phyloP scores from a whole-genome alignment of 2,329 filamentous ascomycete species.

The Ophiostoma tasmaniense region DNA sequence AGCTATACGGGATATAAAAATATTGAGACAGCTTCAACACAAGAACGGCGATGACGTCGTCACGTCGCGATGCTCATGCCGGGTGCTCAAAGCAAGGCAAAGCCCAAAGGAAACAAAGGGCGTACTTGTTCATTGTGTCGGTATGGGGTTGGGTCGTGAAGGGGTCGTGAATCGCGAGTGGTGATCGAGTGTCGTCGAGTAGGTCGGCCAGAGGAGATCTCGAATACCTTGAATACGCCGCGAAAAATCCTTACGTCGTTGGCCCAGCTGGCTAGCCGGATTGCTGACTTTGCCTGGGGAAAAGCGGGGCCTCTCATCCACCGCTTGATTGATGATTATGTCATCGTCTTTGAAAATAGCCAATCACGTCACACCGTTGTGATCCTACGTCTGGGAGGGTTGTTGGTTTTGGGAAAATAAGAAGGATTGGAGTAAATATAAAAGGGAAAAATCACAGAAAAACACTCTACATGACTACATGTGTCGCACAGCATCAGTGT shows the following conservation, averaged over 20 bases:
- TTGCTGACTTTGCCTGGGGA: background rate
- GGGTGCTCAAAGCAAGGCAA: background rate
- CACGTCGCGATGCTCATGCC: background rate
- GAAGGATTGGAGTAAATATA: too few relatives aligned
- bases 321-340: background rate
- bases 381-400: too few relatives aligned
- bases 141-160: background rate
- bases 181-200: background rate
- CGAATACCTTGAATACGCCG: background rate
- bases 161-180: background rate
- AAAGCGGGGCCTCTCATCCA: background rate
- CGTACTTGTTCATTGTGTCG: conserved; percentile 1
- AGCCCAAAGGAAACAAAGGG: too few relatives aligned
- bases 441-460: too few relatives aligned
- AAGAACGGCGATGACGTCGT: background rate
- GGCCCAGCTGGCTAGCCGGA: background rate
- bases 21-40: background rate
- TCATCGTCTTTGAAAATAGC: background rate
- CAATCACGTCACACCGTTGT: background rate
- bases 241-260: conserved; percentile 10
- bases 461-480: too few relatives aligned
- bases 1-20: background rate
- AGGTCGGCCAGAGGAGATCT: background rate
- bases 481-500: background rate
- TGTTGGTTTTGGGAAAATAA: too few relatives aligned